A percentile compares a stretch with the other conserved stretches of the same genome.
phyloP scores from a whole-genome alignment of 306 rosid species.

The Myrica gale region DNA sequence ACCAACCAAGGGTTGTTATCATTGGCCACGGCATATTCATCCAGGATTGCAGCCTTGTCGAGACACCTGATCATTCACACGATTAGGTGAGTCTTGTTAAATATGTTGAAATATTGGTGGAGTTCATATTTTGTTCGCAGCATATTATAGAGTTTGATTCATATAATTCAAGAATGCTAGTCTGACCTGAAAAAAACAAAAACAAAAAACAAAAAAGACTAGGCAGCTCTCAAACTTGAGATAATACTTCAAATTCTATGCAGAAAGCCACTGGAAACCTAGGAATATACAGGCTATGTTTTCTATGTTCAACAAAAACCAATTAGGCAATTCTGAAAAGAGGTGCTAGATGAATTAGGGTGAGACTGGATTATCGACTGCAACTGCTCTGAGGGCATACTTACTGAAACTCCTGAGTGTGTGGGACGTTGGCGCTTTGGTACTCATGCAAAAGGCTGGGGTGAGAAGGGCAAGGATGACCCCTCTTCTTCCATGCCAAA shows the following conservation, averaged over 20 bases:
- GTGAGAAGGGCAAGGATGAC: slow-evolving; percentile 47
- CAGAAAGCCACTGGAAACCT: not conserved
- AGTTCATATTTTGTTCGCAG: not conserved
- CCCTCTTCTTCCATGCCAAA: slow-evolving; percentile 85
- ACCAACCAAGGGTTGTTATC: slow-evolving; percentile 58
- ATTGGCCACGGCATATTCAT: slow-evolving; percentile 35
- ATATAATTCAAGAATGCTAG: no score
- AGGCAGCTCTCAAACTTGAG: no score
- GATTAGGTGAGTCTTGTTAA: slow-evolving; percentile 19
- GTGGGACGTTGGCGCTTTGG: slow-evolving; percentile 56
- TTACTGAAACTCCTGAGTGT: slow-evolving; percentile 67
- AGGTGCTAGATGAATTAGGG: not conserved
- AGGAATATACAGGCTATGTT: no score
- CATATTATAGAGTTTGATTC: no score
- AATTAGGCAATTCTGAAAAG: not conserved
- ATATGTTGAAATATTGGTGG: not conserved
- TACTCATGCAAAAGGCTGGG: slow-evolving; percentile 63
- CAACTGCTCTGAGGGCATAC: slow-evolving; percentile 1
- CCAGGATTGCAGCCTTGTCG: slow-evolving; percentile 89
- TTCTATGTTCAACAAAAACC: no score
- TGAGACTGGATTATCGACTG: not conserved
- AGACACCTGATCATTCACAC: slow-evolving; percentile 53
- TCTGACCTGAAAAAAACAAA: not conserved
- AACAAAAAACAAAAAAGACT: not conserved
- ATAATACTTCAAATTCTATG: no score